A percentile compares a stretch with the other conserved stretches of the same genome.
Evolutionary conservation across 768 basidiomycete species (phyloP).

Genomic region (Agrocybe praecox): DNA sequence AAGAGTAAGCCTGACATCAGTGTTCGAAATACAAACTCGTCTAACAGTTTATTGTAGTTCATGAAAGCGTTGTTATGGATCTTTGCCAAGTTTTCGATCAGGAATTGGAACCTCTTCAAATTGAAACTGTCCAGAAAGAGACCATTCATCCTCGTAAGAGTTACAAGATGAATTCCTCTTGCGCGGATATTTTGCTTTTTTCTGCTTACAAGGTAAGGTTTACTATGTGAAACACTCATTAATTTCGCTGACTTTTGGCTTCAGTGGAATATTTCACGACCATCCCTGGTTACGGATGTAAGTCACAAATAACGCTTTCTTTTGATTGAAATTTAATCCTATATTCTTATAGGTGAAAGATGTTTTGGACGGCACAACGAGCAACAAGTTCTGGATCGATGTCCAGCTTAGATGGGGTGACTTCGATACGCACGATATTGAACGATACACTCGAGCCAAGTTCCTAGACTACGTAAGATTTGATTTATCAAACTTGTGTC

Average conservation of each 20-base stretch:
- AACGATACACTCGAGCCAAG: conserved; percentile 97
- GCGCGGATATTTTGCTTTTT: conserved; percentile 97
- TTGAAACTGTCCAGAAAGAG: conserved; percentile 99
- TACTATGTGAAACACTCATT: neutral
- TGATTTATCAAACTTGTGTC: neutral
- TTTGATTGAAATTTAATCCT: neutral
- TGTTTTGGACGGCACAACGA: conserved; percentile 95
- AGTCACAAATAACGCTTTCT: conserved; percentile 23
- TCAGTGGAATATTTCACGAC: conserved; percentile 96
- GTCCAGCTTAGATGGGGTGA: conserved; percentile 97
- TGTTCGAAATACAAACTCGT: conserved; percentile 1
- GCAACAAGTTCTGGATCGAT: conserved; percentile 98
- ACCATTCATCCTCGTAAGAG: conserved; percentile 99
- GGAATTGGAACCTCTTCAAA: conserved; percentile 96
- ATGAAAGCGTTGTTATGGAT: conserved; percentile 93
- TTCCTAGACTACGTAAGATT: conserved; percentile 93
- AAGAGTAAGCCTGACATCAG: conserved; percentile 70
- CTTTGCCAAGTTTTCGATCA: conserved; percentile 99
- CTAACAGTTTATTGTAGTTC: conserved; percentile 50
- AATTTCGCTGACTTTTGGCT: conserved; percentile 3
- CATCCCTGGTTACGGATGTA: conserved; percentile 93
- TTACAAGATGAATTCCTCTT: conserved; percentile 99
- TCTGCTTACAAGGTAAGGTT: conserved; percentile 77
- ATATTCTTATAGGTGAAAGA: conserved; percentile 76
- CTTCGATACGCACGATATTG: conserved; percentile 98